These are phyloP conservation scores for Fusarium aywerte DNA, from an alignment of 2,329 filamentous ascomycete species.

Conservation along the genomic window DNA sequence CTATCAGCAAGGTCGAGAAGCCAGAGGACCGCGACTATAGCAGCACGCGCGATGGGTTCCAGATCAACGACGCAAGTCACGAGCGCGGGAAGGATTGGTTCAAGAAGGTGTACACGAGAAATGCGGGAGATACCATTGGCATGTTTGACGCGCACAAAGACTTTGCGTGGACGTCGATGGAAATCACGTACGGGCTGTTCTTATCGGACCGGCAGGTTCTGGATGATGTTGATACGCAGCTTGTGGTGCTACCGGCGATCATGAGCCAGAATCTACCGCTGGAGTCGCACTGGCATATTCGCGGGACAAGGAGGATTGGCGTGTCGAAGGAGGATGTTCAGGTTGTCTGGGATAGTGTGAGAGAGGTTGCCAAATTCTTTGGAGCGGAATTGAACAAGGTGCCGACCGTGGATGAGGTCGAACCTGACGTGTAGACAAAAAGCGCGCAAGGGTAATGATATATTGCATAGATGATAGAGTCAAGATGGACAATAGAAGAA, in stretches of 20 bases:
- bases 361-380: conserved; percentile 43
- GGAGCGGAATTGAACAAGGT: conserved; percentile 40
- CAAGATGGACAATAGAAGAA: not conserved
- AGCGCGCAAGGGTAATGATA: not conserved
- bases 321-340: conserved; percentile 45
- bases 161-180: conserved; percentile 61
- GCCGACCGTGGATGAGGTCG: conserved; percentile 47
- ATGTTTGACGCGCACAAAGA: conserved; percentile 53
- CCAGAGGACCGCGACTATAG: conserved; percentile 67
- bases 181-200: conserved; percentile 69
- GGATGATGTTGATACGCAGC: conserved; percentile 64
- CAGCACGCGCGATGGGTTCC: conserved; percentile 66
- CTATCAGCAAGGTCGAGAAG: conserved; percentile 62
- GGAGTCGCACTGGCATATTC: conserved; percentile 65
- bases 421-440: conserved; percentile 39
- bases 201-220: conserved; percentile 66
- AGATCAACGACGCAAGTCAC: conserved; percentile 65
- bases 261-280: conserved; percentile 66
- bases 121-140: conserved; percentile 52
- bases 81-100: conserved; percentile 66
- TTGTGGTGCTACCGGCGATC: conserved; percentile 64
- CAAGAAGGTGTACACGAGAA: conserved; percentile 64
- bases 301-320: conserved; percentile 44
- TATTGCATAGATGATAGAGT: not conserved
- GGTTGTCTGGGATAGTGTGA: conserved; percentile 43